These are phyloP conservation scores for Microascus cirrosus DNA, from an alignment of 2,329 filamentous ascomycete genomes.

Conservation along the genomic window DNA sequence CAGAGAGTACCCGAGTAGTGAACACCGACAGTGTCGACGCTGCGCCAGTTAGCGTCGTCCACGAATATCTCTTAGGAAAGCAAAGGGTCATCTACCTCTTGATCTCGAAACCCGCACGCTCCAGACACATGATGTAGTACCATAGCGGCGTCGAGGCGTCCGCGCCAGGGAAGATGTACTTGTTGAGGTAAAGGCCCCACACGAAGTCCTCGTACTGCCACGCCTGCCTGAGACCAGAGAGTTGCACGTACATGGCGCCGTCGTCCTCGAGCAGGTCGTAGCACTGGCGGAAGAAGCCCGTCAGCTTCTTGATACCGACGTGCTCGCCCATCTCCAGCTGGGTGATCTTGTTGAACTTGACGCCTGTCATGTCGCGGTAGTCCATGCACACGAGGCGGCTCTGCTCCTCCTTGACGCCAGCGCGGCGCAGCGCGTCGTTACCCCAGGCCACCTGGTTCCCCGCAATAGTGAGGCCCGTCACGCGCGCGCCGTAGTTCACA, in stretches of 20 bases:
- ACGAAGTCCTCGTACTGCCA: conserved; percentile 98
- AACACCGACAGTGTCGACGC: conserved; percentile 83
- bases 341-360: conserved; percentile 88
- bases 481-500: conserved; percentile 77
- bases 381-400: conserved; percentile 91
- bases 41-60: conserved; percentile 2
- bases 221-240: conserved; percentile 81
- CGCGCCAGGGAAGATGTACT: conserved; percentile 95
- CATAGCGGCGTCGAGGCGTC: conserved; percentile 90
- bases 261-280: conserved; percentile 95
- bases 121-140: conserved; percentile 74
- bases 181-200: conserved; percentile 99
- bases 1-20: conserved; percentile 96
- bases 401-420: conserved; percentile 75
- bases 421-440: conserved; percentile 76
- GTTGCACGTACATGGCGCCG: conserved; percentile 91
- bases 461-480: conserved; percentile 85
- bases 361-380: conserved; percentile 85
- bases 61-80: neutral
- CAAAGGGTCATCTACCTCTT: conserved; percentile 42
- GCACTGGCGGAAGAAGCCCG: conserved; percentile 71
- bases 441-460: conserved; percentile 97
- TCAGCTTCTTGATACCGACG: conserved; percentile 86
- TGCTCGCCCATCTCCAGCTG: conserved; percentile 98
- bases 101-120: conserved; percentile 70